These are phyloP conservation scores for Xylariaceae sp. DNA, from an alignment of 2,329 filamentous ascomycete genomes.

Conservation along the genomic window DNA sequence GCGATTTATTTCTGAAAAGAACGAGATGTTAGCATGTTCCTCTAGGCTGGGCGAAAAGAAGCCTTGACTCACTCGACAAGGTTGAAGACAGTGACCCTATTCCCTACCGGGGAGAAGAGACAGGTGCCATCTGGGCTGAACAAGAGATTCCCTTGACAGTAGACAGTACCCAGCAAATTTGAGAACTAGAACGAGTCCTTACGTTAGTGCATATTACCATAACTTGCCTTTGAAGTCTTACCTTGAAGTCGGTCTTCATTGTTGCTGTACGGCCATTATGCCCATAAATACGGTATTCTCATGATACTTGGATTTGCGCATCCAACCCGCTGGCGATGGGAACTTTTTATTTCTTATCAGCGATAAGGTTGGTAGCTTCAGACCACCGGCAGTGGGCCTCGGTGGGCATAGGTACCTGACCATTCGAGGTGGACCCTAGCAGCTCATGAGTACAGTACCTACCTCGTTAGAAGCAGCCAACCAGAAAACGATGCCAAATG, in stretches of 20 bases:
- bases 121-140: conserved; percentile 96
- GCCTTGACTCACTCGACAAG: conserved; percentile 72
- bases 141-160: conserved; percentile 94
- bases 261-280: conserved; percentile 36
- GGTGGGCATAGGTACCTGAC: too few species aligned
- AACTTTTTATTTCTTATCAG: conserved; percentile 31
- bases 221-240: conserved; percentile 35
- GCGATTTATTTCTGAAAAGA: conserved; percentile 76
- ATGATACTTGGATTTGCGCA: background rate
- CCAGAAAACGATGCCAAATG: too few species aligned
- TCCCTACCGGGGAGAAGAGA: conserved; percentile 93
- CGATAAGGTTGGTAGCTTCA: conserved; percentile 24
- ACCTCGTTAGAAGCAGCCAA: too few species aligned
- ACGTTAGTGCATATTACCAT: conserved; percentile 9
- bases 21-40: background rate
- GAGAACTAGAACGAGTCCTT: conserved; percentile 66
- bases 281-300: conserved; percentile 4
- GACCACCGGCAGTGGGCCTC: too few species aligned
- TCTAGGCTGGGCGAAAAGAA: background rate
- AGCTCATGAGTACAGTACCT: too few species aligned
- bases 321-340: too few species aligned
- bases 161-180: conserved; percentile 96
- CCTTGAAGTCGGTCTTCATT: conserved; percentile 99
- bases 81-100: conserved; percentile 93
- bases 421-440: too few species aligned